Evolutionary conservation across 2,329 filamentous ascomycete genomes (phyloP).

Genomic region (Blastomyces silverae): DNA sequence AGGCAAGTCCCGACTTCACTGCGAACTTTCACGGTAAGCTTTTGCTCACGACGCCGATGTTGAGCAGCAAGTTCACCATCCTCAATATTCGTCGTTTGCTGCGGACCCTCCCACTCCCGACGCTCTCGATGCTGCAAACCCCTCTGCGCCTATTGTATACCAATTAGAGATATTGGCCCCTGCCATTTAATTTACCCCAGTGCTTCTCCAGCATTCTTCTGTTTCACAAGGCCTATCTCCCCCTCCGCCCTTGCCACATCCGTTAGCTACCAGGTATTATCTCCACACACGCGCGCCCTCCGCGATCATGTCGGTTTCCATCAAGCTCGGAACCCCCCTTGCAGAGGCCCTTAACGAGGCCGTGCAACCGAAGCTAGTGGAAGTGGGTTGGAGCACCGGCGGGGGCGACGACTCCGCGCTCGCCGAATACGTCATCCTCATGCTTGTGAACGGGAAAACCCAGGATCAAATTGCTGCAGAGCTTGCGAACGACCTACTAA

Average conservation of each 20-base stretch:
- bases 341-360: slow-evolving; percentile 74
- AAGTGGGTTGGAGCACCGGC: slow-evolving; percentile 84
- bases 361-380: slow-evolving; percentile 84
- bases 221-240: background rate
- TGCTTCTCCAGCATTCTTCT: background rate
- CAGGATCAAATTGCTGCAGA: slow-evolving; percentile 84
- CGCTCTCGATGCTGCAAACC: slow-evolving; percentile 4
- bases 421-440: slow-evolving; percentile 92
- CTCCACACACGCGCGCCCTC: background rate
- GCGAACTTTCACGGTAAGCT: background rate
- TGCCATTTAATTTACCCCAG: background rate
- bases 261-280: background rate
- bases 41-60: background rate
- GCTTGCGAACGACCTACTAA: slow-evolving; percentile 78
- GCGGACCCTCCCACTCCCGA: background rate
- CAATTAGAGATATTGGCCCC: background rate
- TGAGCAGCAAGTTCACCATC: background rate
- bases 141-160: background rate
- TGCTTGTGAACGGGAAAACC: slow-evolving; percentile 92
- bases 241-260: slow-evolving; percentile 7
- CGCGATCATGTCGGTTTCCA: slow-evolving; percentile 64
- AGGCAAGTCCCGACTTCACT: background rate
- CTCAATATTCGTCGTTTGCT: background rate
- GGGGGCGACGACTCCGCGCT: slow-evolving; percentile 75
- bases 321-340: slow-evolving; percentile 70